These are phyloP conservation scores for Solanum phureja DNA, from an alignment of 257 asterid species.

Conservation along the genomic window DNA sequence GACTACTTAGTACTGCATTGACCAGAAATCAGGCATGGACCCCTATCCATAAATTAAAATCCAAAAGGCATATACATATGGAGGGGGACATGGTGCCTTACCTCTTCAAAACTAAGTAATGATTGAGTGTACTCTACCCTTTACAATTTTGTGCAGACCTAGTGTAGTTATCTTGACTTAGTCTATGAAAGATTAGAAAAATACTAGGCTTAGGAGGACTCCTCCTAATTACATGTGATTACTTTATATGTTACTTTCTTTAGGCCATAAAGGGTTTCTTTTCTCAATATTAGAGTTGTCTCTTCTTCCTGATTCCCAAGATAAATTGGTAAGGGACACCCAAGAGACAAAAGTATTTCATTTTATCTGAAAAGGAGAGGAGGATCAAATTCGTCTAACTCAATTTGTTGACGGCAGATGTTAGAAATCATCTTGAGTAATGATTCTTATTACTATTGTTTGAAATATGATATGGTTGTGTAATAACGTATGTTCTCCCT, in stretches of 20 bases:
- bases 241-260: neutral
- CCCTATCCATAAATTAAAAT: neutral
- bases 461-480: neutral
- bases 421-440: neutral
- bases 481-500: neutral
- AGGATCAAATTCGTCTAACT: neutral
- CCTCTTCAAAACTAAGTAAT: neutral
- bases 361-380: neutral
- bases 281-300: neutral
- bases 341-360: neutral
- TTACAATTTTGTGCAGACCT: neutral
- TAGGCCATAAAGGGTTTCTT: neutral
- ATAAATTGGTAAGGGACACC: neutral
- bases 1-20: neutral
- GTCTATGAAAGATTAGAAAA: neutral
- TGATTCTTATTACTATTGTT: neutral
- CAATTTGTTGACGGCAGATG: neutral
- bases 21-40: neutral
- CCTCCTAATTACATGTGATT: neutral
- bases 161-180: neutral
- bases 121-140: neutral
- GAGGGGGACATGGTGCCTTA: neutral
- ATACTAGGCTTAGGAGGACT: neutral
- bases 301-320: neutral
- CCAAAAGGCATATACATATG: neutral